Conservation (phyloP, 176 grass and related monocot genomes). For the Puya raimondii region DNA sequence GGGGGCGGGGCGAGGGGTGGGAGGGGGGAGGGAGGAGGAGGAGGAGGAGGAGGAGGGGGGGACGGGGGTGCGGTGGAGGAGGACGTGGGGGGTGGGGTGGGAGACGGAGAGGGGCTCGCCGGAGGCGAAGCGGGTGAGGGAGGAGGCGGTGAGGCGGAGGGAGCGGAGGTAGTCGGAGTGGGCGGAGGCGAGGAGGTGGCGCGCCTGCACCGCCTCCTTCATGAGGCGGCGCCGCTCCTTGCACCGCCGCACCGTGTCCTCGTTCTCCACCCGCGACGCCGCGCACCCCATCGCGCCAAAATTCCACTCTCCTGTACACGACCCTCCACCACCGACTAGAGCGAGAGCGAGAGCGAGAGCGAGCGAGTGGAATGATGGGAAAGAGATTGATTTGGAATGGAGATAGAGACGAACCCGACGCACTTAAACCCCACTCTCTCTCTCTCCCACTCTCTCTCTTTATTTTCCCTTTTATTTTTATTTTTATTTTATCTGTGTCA, state of each 20-base stretch:
- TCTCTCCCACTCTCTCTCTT: no score
- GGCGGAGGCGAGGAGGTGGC: constrained; percentile 78
- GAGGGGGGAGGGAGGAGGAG: constrained; percentile 12
- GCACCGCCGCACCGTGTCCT: constrained; percentile 95
- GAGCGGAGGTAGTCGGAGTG: constrained; percentile 92
- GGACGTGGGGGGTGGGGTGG: constrained; percentile 61
- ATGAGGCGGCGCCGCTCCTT: constrained; percentile 91
- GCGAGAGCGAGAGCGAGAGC: neutral
- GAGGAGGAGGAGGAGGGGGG: constrained; percentile 19
- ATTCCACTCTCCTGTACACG: no score
- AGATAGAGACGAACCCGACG: neutral
- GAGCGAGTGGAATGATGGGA: constrained; percentile 3
- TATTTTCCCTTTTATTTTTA: no score
- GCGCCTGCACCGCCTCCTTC: constrained; percentile 66
- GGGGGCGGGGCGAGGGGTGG: constrained; percentile 14
- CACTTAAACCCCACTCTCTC: no score
- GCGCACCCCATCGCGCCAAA: constrained; percentile 61
- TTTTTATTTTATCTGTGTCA: no score
- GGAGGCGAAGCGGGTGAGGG: constrained; percentile 67
- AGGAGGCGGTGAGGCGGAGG: constrained; percentile 59
- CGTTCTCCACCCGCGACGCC: constrained; percentile 85
- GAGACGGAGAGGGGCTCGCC: constrained; percentile 82
- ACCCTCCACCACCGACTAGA: neutral
- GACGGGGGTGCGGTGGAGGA: constrained; percentile 56
- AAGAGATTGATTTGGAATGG: neutral